Base-by-base conservation (phyloP, 2,329 filamentous ascomycete genomes). In the Escovopsis sp. region DNA sequence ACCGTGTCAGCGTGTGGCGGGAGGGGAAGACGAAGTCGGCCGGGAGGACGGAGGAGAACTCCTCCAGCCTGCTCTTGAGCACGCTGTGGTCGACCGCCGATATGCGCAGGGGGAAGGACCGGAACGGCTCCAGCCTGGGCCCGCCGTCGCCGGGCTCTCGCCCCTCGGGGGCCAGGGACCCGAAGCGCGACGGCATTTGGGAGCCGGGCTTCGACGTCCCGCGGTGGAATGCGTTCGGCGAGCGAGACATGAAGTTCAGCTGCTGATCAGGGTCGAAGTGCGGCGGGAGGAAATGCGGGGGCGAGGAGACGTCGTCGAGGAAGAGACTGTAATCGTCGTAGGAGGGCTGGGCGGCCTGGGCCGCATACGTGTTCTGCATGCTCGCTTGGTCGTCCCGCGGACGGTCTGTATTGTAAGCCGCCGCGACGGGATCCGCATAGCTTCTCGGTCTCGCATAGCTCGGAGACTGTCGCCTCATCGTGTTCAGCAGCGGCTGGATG, bases 21-120 rank as follows among this genome's bases (percentile, higher is more conserved):
- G 79, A 83, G 1, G 81, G 80, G 39, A 84, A 72, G 3, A 75
- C 68, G 48, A 84, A 84, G 49, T 76, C 74, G 40, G 60, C 64
- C 0, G 77, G 73, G 16, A 81, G 56, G 5, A 79, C 70, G 1
- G 68, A 64, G 1, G 73, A 72, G 47, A 80, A 81, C 45, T 79
- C 74, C 15, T 74, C 68, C 0, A 81, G 57, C n/a, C 72, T 67
- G 42, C 66, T 72, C 51, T 72, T 71, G 42, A 79, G 75, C 10
- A 67, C 59, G 5, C 62, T 66, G 50, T 76, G 70, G 47, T 76
- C 74, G 43, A 62, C 63, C 9, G 65, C 65, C 14, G 71, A 75
- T 32, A 76, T 71, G 58, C 72, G 50, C 60, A 71, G 50, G 49
- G 56, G 52, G 50, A 62, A 44, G 48, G 57, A 45, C 13, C 59